Conservation (phyloP, 164 flowering plant species). For the Dillenia turbinata region DNA sequence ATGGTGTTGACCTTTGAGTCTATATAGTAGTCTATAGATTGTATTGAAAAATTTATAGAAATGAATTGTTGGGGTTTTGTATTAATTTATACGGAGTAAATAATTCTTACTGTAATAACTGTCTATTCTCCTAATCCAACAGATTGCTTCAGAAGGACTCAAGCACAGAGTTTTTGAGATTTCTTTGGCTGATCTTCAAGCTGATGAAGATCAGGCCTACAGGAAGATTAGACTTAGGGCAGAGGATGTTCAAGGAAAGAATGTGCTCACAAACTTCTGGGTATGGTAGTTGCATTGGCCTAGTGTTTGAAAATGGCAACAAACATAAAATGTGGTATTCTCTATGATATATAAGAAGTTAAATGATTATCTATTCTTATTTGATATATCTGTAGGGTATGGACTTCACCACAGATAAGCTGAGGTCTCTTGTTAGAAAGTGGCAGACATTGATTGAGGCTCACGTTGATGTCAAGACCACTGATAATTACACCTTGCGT, state of each 20-base stretch:
- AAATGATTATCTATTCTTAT: not conserved
- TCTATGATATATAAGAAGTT: not conserved
- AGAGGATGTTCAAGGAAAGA: constrained; percentile 37
- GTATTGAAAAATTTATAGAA: no score
- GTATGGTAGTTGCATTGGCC: constrained; percentile 3
- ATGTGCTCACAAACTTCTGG: constrained; percentile 41
- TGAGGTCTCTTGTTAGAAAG: constrained; percentile 37
- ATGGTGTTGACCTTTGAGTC: no score
- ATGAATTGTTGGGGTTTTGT: no score
- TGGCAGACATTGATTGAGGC: constrained; percentile 47
- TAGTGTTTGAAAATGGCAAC: not conserved
- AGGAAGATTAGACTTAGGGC: constrained; percentile 33
- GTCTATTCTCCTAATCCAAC: constrained; percentile 1
- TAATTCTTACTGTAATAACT: no score
- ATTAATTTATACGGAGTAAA: no score
- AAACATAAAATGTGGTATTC: not conserved
- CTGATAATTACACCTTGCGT: constrained; percentile 27
- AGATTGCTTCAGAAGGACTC: constrained; percentile 42
- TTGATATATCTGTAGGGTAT: constrained; percentile 19
- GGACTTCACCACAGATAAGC: constrained; percentile 37
- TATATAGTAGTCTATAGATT: no score
- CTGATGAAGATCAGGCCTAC: constrained; percentile 36
- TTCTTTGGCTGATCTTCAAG: constrained; percentile 33
- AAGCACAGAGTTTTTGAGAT: constrained; percentile 35
- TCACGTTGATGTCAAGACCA: constrained; percentile 37